phyloP scores from a whole-genome alignment of 495 filamentous ascomycete genomes.

The Glonium stellatum region DNA sequence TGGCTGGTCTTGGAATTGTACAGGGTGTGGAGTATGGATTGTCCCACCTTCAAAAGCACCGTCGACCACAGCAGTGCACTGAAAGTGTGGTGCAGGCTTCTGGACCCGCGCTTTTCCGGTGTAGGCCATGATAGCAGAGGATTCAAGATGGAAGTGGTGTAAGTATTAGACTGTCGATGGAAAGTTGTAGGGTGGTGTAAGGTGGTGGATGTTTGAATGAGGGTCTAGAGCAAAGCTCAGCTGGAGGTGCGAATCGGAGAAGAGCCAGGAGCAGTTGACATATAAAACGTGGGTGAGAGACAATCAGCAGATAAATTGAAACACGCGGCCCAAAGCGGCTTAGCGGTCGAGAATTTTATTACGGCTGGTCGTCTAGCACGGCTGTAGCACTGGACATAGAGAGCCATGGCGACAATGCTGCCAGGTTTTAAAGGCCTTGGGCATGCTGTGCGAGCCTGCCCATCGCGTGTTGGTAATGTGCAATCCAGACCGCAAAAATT shows the following conservation, averaged over 20 bases:
- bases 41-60: constrained; percentile 31
- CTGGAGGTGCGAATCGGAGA: not conserved
- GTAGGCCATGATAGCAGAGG: constrained; percentile 15
- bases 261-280: not conserved
- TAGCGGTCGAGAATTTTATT: not conserved
- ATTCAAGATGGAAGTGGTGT: not conserved
- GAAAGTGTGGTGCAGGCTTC: constrained; percentile 45
- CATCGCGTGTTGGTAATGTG: no score
- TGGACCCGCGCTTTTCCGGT: constrained; percentile 42
- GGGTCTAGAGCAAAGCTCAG: not conserved
- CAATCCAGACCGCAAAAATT: no score
- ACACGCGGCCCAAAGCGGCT: constrained; percentile 5
- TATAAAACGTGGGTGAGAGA: not conserved
- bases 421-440: no score
- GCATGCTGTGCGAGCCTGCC: no score
- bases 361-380: no score
- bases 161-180: not conserved
- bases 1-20: not conserved
- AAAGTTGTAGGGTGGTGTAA: not conserved
- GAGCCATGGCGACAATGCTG: no score
- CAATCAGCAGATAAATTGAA: constrained; percentile 21
- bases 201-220: not conserved
- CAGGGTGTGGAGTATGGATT: not conserved
- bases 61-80: constrained; percentile 30
- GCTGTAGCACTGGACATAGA: no score